Evolutionary conservation across 2,329 filamentous ascomycete species (phyloP).

Genomic region (Claviceps spartinae): DNA sequence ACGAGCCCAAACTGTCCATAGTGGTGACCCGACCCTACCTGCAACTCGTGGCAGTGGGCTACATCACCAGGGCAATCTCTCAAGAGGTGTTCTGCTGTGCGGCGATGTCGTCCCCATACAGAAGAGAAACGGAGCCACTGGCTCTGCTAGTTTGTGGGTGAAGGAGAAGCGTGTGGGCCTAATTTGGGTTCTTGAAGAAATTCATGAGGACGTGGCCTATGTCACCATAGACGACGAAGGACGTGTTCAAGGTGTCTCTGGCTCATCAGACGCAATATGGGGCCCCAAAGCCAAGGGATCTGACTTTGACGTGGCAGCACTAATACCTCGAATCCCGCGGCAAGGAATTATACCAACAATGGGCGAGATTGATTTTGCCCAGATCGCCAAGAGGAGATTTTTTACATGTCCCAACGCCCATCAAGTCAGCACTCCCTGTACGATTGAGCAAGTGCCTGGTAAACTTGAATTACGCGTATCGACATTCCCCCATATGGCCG

Average conservation of each 20-base stretch:
- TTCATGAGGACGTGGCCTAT: conserved; percentile 80
- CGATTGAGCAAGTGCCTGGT: conserved; percentile 58
- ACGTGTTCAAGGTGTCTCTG: conserved; percentile 52
- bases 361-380: conserved; percentile 65
- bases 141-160: conserved; percentile 92
- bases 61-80: conserved; percentile 61
- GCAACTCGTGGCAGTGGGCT: conserved; percentile 36
- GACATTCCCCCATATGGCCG: conserved; percentile 93
- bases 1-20: conserved; percentile 52
- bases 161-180: conserved; percentile 90
- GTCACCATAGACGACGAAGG: conserved; percentile 68
- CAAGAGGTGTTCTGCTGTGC: conserved; percentile 79
- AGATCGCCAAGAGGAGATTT: conserved; percentile 57
- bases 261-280: conserved; percentile 80
- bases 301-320: conserved; percentile 60
- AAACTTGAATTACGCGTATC: conserved; percentile 69
- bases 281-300: conserved; percentile 52
- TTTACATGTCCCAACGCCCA: conserved; percentile 75
- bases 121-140: conserved; percentile 83
- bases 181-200: conserved; percentile 97
- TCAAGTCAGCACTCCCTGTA: conserved; percentile 70
- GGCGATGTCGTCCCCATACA: conserved; percentile 97
- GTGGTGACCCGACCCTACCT: conserved; percentile 38
- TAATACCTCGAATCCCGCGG: conserved; percentile 73
- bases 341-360: conserved; percentile 56